Evolutionary conservation across 371 early-diverging fungal genomes (phyloP).

Genomic region (Umbelopsis sp.): DNA sequence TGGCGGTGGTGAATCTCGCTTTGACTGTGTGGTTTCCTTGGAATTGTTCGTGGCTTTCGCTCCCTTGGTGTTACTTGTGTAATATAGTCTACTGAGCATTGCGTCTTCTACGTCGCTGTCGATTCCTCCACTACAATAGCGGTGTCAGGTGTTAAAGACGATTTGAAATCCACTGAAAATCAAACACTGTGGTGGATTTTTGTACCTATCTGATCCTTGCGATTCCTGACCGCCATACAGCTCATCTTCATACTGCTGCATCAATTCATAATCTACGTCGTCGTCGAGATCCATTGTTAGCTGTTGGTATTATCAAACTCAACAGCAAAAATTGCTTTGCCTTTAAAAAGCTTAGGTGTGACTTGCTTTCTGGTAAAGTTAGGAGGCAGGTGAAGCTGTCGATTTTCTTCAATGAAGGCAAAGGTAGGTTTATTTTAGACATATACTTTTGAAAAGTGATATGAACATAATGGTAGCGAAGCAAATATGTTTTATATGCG

Average conservation of each 20-base stretch:
- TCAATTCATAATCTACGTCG: constrained; percentile 13
- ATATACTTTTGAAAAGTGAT: too few species aligned
- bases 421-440: too few species aligned
- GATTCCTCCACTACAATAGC: neutral
- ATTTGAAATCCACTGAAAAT: neutral
- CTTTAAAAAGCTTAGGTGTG: neutral
- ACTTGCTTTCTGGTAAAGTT: too few species aligned
- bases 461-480: too few species aligned
- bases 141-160: too few species aligned
- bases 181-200: neutral
- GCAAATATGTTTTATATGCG: too few species aligned
- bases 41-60: neutral
- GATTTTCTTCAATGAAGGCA: too few species aligned
- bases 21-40: neutral
- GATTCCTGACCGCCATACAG: constrained; percentile 13
- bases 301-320: neutral
- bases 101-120: constrained; percentile 16
- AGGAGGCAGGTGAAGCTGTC: too few species aligned
- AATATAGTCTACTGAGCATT: constrained; percentile 2
- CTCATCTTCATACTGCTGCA: constrained; percentile 16
- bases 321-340: neutral
- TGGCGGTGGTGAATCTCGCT: neutral
- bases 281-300: constrained; percentile 5
- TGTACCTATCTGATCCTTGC: constrained; percentile 1
- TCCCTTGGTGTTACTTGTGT: neutral